Evolutionary conservation across 1,284 basidiomycete genomes (phyloP).

Genomic region (Irpex sp.): DNA sequence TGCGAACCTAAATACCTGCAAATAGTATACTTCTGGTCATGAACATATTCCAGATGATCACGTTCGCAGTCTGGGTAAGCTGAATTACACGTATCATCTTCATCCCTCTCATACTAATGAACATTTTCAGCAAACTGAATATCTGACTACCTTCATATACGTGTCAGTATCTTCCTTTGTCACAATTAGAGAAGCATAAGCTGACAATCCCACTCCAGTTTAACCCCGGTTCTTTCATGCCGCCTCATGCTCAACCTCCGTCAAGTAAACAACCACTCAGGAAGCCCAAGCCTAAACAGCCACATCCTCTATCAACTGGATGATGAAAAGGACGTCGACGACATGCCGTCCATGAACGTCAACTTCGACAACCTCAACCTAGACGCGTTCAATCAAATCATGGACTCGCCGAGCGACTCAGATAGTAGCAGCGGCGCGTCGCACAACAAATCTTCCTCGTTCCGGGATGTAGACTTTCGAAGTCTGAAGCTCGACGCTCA

Average conservation of each 20-base stretch:
- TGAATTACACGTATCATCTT: neutral
- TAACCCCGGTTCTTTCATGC: neutral
- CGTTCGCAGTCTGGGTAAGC: neutral
- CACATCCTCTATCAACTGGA: neutral
- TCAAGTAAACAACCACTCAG: neutral
- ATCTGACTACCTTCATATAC: neutral
- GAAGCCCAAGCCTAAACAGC: neutral
- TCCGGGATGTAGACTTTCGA: neutral
- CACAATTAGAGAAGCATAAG: neutral
- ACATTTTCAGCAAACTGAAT: neutral
- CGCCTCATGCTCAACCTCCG: slow-evolving; percentile 3
- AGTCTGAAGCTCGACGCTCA: neutral
- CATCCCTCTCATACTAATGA: neutral
- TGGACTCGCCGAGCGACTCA: neutral
- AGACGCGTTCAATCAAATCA: neutral
- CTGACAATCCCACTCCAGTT: neutral
- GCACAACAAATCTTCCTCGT: neutral
- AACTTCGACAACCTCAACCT: neutral
- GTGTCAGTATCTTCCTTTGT: neutral
- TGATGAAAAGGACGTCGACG: neutral
- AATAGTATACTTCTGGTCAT: slow-evolving; percentile 3
- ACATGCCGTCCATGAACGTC: neutral
- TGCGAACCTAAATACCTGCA: too few relatives aligned
- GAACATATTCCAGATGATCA: slow-evolving; percentile 8
- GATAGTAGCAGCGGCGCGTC: neutral